Evolutionary conservation across 2,329 filamentous ascomycete genomes (phyloP), one percentile per base, ranked within the genome.

Genomic region (Pseudogymnoascus verrucosus): DNA sequence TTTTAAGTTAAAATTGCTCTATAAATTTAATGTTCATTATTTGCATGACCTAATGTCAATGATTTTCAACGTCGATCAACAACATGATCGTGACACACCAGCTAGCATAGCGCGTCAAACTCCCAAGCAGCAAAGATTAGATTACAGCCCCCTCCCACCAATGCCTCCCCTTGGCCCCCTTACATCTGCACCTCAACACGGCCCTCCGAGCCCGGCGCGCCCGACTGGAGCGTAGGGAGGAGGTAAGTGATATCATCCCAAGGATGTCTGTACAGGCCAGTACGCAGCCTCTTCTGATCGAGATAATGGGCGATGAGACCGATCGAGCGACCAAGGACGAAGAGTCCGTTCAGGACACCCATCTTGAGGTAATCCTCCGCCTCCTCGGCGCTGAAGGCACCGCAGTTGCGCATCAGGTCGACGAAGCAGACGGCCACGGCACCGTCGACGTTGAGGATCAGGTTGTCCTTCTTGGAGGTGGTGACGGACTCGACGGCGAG

Each of bases 251-350:
- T 96, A 78, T 96, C 93, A 77, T 96, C 95, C 95, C 95, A 98
- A 76, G 95, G 95, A 86, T 96, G 92, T 77, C 95, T 90, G 90
- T 99, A 99, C 69, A 99, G 87, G 77, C 95, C 95, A 74, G 95
- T 99, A 74, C 93, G 90, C 79, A 99, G 86, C 80, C 95, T 88
- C 93, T 99, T 99, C 87, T 99, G 95, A 82, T 99, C 95, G 73
- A 99, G 88, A 86, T 93, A 98, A 81, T 99, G 95, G 75, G 95
- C 95, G 89, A 99, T 99, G 71, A 99, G 85, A 90, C 95, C 95
- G 75, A 99, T 99, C 78, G 87, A 91, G 76, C 95, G 90, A 75
- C 95, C 95, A 66, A 99, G 87, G 57, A 99, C 95, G 84, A 99
- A 99, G 66, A 99, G 90, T 83, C 95, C 95, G 85, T 99, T 99